Evolutionary conservation across 805 yeast genomes (phyloP), one percentile per base, ranked within the genome.

Genomic region (Yarrowia sp.): DNA sequence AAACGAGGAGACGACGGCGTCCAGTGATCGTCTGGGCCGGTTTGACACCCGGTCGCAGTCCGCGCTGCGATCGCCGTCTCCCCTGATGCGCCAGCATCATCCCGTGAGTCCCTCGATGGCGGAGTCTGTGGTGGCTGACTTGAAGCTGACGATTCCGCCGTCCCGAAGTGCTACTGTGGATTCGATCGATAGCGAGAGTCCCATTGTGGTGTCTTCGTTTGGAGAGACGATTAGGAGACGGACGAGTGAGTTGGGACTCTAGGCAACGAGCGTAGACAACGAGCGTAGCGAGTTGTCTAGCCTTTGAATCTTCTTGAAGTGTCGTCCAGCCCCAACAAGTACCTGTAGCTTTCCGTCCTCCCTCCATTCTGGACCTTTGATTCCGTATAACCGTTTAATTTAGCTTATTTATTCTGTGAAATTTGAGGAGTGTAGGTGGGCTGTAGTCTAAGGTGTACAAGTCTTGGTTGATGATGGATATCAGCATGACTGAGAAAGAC

Each of bases 181-280:
- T 11, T 66, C 58, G 8, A 14, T 67, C 11, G 69, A 58, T n/a
- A n/a, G 56, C 10, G 56, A 48, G 48, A 48, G 56, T 9, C 67
- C 67, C 19, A 67, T 70, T 16, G 68, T 64, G 32, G 73, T 73
- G 40, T 53, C 65, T 7, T 71, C 74, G 19, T 68, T 73, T 70
- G 70, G 72, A 3, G 75, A 73, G 68, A 73, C 75, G 16, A 69
- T 73, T 8, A 67, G 74, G 8, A 55, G 73, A 10, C 43, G 67
- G 4, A 63, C 58, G 36, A 43, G 45, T 16, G 67, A 49, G 49
- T 22, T 56, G 67, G 67, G 61, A 1, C 5, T 63, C 32, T 56
- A 42, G 38, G 19, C 19, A 15, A 5, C 19, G 16, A 42, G 45
- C 16, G 19, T 19, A 36, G 38, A 36, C 10, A 10, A 36, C 10